phyloP scores from a whole-genome alignment of 2,329 filamentous ascomycete species.

The Nemania serpens region DNA sequence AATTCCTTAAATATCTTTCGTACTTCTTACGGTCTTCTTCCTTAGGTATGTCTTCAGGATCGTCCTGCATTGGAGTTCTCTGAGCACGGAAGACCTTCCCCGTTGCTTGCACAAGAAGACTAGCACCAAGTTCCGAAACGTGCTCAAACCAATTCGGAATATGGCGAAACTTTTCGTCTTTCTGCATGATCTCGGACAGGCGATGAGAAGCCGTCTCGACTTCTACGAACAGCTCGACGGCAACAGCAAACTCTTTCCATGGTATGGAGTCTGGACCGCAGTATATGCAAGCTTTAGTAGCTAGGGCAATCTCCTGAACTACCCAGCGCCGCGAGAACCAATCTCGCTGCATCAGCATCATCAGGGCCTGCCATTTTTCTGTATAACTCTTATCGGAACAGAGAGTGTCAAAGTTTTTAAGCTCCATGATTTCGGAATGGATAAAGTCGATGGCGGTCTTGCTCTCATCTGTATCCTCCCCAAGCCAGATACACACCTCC shows the following conservation, averaged over 20 bases:
- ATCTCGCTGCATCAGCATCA: slow-evolving; percentile 44
- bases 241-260: slow-evolving; percentile 46
- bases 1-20: background rate
- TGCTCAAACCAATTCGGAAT: slow-evolving; percentile 24
- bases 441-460: slow-evolving; percentile 42
- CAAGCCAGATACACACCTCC: slow-evolving; percentile 43
- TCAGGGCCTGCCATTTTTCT: slow-evolving; percentile 40
- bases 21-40: background rate
- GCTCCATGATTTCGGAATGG: slow-evolving; percentile 31
- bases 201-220: slow-evolving; percentile 44
- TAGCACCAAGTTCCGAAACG: slow-evolving; percentile 21
- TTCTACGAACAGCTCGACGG: slow-evolving; percentile 46
- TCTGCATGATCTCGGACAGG: slow-evolving; percentile 20
- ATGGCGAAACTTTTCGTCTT: slow-evolving; percentile 18
- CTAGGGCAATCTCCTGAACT: slow-evolving; percentile 49
- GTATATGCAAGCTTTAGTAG: slow-evolving; percentile 41
- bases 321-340: slow-evolving; percentile 51
- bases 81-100: slow-evolving; percentile 20
- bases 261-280: slow-evolving; percentile 44
- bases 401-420: slow-evolving; percentile 43
- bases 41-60: background rate
- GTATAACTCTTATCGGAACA: slow-evolving; percentile 10
- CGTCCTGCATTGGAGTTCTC: slow-evolving; percentile 2
- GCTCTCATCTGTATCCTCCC: slow-evolving; percentile 33
- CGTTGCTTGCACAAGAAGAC: slow-evolving; percentile 23